phyloP scores from a whole-genome alignment of 139 green algal genomes.

The Edaphochlamys debaryana region DNA sequence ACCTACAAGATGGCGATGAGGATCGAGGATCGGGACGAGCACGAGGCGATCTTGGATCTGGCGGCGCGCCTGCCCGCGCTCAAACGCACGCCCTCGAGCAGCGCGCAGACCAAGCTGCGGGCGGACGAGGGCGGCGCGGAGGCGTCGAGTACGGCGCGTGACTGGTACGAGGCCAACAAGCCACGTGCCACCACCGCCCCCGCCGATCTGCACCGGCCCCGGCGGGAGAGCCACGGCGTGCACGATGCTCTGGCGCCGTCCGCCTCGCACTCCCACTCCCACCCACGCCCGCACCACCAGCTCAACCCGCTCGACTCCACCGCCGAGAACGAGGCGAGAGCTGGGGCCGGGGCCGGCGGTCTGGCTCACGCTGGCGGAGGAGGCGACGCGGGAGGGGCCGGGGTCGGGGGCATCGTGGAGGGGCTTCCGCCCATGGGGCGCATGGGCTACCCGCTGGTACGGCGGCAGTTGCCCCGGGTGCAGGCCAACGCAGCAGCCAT shows the following conservation, averaged over 20 bases:
- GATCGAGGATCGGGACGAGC: slow-evolving; percentile 40
- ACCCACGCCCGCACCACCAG: no score
- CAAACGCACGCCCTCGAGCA: not conserved
- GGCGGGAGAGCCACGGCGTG: not conserved
- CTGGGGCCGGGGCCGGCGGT: not conserved
- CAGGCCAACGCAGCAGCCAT: slow-evolving; percentile 11
- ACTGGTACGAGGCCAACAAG: not conserved
- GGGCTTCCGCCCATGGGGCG: not conserved
- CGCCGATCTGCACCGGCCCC: not conserved
- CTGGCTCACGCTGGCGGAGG: not conserved
- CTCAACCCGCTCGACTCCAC: no score
- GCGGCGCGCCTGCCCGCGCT: slow-evolving; percentile 19
- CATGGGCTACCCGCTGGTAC: slow-evolving; percentile 2
- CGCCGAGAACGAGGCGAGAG: no score
- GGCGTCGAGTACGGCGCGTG: not conserved
- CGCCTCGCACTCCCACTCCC: no score
- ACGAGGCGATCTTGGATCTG: slow-evolving; percentile 17
- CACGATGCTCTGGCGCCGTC: no score
- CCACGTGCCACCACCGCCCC: slow-evolving; percentile 16
- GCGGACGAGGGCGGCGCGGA: no score
- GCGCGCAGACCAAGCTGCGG: no score
- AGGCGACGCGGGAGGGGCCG: not conserved
- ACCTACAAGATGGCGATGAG: slow-evolving; percentile 7
- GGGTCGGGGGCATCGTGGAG: not conserved
- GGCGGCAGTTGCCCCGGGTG: slow-evolving; percentile 13